A percentile compares a stretch with the other conserved stretches of the same genome.
These are phyloP conservation scores for Quercus lobata DNA, from an alignment of 331 rosid species.

Conservation along the genomic window DNA sequence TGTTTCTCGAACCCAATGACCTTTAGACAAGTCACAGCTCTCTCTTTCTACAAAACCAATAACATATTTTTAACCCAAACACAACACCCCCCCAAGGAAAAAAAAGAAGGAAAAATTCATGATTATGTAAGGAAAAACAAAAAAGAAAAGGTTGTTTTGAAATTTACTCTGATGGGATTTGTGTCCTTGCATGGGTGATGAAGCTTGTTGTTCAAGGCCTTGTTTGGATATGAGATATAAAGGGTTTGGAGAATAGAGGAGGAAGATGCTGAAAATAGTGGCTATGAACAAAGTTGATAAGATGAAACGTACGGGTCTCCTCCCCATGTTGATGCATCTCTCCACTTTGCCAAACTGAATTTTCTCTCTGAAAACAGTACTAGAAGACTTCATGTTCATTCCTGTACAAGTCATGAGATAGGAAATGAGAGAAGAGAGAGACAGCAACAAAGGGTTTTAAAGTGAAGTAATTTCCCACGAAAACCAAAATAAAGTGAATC, in stretches of 20 bases:
- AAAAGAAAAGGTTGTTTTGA: background rate
- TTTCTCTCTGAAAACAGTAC: constrained; percentile 25
- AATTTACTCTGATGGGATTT: constrained; percentile 40
- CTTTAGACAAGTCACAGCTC: constrained; percentile 64
- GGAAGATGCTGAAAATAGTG: constrained; percentile 42
- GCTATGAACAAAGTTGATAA: constrained; percentile 37
- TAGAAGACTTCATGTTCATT: constrained; percentile 38
- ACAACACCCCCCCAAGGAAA: no score
- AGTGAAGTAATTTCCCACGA: background rate
- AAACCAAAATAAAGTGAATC: constrained; percentile 1
- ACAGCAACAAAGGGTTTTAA: background rate
- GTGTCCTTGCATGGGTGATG: background rate
- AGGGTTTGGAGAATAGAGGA: constrained; percentile 48
- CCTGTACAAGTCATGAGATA: background rate
- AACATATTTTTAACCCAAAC: background rate
- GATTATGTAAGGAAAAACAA: background rate
- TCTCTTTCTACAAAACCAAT: constrained; percentile 19
- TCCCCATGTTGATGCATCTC: constrained; percentile 26
- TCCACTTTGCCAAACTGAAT: constrained; percentile 31
- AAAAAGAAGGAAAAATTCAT: background rate
- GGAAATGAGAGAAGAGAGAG: background rate
- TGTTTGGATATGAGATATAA: constrained; percentile 21
- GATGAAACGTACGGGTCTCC: constrained; percentile 31
- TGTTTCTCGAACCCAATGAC: constrained; percentile 56
- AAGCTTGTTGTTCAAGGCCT: constrained; percentile 18